These are phyloP conservation scores for Apiospora sp. DNA, from an alignment of 2,329 filamentous ascomycete genomes.

Conservation along the genomic window DNA sequence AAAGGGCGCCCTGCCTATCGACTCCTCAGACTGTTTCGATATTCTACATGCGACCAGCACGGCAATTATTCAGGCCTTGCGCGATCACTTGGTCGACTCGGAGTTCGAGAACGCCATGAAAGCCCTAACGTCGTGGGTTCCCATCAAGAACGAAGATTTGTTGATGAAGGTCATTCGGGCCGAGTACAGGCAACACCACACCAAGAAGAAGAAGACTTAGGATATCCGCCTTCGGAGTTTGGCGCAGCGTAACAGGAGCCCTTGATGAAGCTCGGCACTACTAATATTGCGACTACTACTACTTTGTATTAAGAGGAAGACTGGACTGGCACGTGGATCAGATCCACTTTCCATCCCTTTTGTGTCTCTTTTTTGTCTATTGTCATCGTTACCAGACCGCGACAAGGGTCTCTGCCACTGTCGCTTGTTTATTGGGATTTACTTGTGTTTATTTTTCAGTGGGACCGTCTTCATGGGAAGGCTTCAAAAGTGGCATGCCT, in stretches of 20 bases:
- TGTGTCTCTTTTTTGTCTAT: background rate
- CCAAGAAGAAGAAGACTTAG: conserved; percentile 51
- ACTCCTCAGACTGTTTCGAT: conserved; percentile 73
- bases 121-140: conserved; percentile 90
- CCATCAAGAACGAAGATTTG: conserved; percentile 91
- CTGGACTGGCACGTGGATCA: conserved; percentile 6
- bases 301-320: background rate
- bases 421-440: background rate
- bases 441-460: background rate
- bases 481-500: conserved; percentile 8
- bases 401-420: conserved; percentile 3
- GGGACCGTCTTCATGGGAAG: background rate
- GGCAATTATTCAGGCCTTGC: conserved; percentile 88
- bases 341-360: conserved; percentile 7
- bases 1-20: conserved; percentile 41
- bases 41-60: conserved; percentile 89
- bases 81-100: conserved; percentile 86
- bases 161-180: conserved; percentile 89
- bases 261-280: conserved; percentile 8
- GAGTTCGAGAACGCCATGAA: conserved; percentile 99
- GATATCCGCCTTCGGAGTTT: conserved; percentile 31
- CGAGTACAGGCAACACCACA: conserved; percentile 77
- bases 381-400: conserved; percentile 1
- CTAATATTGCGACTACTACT: background rate
- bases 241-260: conserved; percentile 15